Evolutionary conservation across 495 filamentous ascomycete species (phyloP), one percentile per base, ranked within the genome.

Genomic region (Penicillium herquei): DNA sequence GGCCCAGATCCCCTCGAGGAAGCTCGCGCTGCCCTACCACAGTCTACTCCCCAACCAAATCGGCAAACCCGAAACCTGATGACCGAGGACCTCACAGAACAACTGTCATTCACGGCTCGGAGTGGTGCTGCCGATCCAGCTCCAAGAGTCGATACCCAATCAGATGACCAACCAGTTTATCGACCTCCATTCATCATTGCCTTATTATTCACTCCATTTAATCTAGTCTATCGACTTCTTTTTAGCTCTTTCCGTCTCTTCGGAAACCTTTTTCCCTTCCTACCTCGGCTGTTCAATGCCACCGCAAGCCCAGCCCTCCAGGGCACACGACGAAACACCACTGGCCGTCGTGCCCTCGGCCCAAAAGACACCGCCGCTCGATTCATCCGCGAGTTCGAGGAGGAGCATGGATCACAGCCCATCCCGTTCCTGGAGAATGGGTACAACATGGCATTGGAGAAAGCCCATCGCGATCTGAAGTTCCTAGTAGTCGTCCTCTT

Each of bases 381-480:
- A 40, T 94, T 98, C 65, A 87, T 88, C 59, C 84, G 92, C 3
- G 90, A 96, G 54, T 96, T 98, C 61, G 91, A 96, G 66, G 94
- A 98, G 65, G 89, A 95, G 59, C 94, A 96, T 69, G 91, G 89
- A 3, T 70, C 73, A 9, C 78, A 88, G 57, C 70, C 72, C 13
- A 70, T 98, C 11, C 80, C 83, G 0, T 96, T 93, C 69, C 81
- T 87, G 57, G 92, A 96, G 57, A 87, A 84, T 39, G 91, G 92
- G 30, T 96, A 96, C 67, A 90, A 94, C 14, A 89, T 93, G 69
- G 90, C 91, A 0, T 78, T 95, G 50, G 94, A 98, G 64, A 70
- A 84, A 9, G 91, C 94, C 0, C 96, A 98, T 69, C 84, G 80
- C 53, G 90, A 97, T n/a, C 74, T 96, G 49, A 92, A 92, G 58